Percentiles rank a stretch among this genome's conserved stretches.
These are phyloP conservation scores for Phylloporus scabripes DNA, from an alignment of 768 basidiomycete species.

Conservation along the genomic window DNA sequence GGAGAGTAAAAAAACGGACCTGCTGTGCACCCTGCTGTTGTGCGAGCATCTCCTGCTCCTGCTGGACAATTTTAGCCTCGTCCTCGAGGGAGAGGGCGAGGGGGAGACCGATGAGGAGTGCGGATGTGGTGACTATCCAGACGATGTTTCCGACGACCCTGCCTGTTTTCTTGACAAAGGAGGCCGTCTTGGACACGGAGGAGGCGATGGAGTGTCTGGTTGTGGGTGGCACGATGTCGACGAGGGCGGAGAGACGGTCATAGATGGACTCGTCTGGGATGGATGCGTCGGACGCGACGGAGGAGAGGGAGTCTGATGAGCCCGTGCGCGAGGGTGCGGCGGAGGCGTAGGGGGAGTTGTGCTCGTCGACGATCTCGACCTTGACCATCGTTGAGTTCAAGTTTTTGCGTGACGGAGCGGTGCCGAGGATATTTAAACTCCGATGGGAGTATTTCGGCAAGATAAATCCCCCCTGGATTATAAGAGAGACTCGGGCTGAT, in stretches of 20 bases:
- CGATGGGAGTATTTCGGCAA: slow-evolving; percentile 13
- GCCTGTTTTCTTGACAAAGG: slow-evolving; percentile 59
- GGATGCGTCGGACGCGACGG: slow-evolving; percentile 65
- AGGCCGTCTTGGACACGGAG: slow-evolving; percentile 53
- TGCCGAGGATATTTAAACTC: slow-evolving; percentile 28
- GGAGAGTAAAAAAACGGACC: slow-evolving; percentile 40
- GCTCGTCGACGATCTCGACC: slow-evolving; percentile 83
- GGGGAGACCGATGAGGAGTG: slow-evolving; percentile 89
- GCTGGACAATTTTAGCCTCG: slow-evolving; percentile 89
- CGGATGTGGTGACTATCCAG: slow-evolving; percentile 93
- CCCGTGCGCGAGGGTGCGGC: slow-evolving; percentile 68
- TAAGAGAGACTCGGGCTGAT: not conserved
- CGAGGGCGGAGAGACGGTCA: slow-evolving; percentile 86
- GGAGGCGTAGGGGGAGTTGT: slow-evolving; percentile 70
- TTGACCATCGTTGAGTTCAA: slow-evolving; percentile 67
- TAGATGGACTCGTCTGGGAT: slow-evolving; percentile 74
- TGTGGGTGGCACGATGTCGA: slow-evolving; percentile 91
- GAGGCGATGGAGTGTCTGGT: slow-evolving; percentile 74
- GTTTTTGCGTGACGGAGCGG: slow-evolving; percentile 19
- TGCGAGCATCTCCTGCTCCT: slow-evolving; percentile 91
- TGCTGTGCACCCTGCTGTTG: slow-evolving; percentile 92
- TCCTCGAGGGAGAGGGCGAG: slow-evolving; percentile 92
- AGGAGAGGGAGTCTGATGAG: slow-evolving; percentile 69
- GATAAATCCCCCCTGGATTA: slow-evolving; percentile 21
- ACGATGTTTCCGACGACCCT: slow-evolving; percentile 82